These are phyloP conservation scores for Syzygium jambos DNA, from an alignment of 345 rosid species.

Conservation along the genomic window DNA sequence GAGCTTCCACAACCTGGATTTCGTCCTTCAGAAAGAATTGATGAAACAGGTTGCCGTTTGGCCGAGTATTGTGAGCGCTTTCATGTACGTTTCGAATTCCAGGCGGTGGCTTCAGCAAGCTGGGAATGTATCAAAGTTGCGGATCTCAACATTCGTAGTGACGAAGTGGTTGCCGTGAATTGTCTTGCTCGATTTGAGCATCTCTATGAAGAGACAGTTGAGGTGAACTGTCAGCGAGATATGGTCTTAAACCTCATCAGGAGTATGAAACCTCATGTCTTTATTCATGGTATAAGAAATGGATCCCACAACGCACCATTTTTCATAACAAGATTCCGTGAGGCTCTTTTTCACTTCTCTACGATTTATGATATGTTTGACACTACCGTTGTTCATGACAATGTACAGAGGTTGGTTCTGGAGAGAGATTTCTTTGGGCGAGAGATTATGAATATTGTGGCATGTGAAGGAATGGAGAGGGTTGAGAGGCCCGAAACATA, in stretches of 20 bases:
- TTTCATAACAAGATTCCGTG: slow-evolving; percentile 68
- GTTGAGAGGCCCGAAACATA: slow-evolving; percentile 46
- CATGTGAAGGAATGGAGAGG: slow-evolving; percentile 42
- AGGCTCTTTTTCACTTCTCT: slow-evolving; percentile 73
- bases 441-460: slow-evolving; percentile 29
- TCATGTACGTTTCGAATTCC: slow-evolving; percentile 70
- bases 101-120: slow-evolving; percentile 42
- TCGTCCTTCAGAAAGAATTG: slow-evolving; percentile 9
- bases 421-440: slow-evolving; percentile 28
- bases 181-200: slow-evolving; percentile 30
- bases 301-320: slow-evolving; percentile 78
- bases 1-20: slow-evolving; percentile 21
- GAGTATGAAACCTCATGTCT: slow-evolving; percentile 57
- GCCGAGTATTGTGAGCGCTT: slow-evolving; percentile 62
- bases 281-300: slow-evolving; percentile 32
- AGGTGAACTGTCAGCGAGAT: slow-evolving; percentile 54
- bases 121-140: slow-evolving; percentile 69
- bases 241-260: slow-evolving; percentile 45
- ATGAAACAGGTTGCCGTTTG: slow-evolving; percentile 62
- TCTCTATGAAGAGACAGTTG: slow-evolving; percentile 66
- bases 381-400: slow-evolving; percentile 16
- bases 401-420: slow-evolving; percentile 15
- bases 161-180: slow-evolving; percentile 70
- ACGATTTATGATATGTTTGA: slow-evolving; percentile 50
- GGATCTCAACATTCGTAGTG: slow-evolving; percentile 50